These are phyloP conservation scores for Grosmannia penicillata DNA, from an alignment of 2,329 filamentous ascomycete species.

Conservation along the genomic window DNA sequence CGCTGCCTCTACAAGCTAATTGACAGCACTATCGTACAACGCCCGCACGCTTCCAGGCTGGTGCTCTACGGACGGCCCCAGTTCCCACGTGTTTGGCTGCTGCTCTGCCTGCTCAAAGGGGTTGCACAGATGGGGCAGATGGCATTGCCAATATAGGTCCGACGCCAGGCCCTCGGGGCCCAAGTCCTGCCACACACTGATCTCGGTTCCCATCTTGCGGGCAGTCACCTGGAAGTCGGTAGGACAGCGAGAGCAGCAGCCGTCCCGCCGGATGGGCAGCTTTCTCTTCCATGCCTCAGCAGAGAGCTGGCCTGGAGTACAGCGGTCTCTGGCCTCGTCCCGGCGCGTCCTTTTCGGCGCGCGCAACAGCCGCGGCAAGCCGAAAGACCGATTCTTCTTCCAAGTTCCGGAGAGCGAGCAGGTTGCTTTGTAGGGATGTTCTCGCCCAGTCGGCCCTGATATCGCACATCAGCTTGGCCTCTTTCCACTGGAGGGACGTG, in stretches of 20 bases:
- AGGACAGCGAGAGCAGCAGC: neutral
- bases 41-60: neutral
- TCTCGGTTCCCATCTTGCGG: neutral
- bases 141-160: neutral
- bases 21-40: neutral
- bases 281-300: too few species aligned
- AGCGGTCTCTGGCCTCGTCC: too few species aligned
- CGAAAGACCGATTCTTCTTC: neutral
- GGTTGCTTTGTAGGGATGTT: neutral
- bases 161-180: neutral
- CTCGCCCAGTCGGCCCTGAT: neutral
- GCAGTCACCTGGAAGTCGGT: neutral
- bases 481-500: neutral
- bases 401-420: neutral
- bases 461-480: neutral
- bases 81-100: neutral
- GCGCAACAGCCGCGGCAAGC: neutral
- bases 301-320: too few species aligned
- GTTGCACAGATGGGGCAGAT: neutral
- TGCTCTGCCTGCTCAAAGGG: neutral
- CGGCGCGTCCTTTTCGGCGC: too few species aligned
- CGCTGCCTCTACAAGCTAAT: too few species aligned
- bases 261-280: too few species aligned
- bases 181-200: neutral
- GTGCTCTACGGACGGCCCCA: neutral